These are phyloP conservation scores for Fusarium miscanthi DNA, from an alignment of 2,329 filamentous ascomycete species.

Conservation along the genomic window DNA sequence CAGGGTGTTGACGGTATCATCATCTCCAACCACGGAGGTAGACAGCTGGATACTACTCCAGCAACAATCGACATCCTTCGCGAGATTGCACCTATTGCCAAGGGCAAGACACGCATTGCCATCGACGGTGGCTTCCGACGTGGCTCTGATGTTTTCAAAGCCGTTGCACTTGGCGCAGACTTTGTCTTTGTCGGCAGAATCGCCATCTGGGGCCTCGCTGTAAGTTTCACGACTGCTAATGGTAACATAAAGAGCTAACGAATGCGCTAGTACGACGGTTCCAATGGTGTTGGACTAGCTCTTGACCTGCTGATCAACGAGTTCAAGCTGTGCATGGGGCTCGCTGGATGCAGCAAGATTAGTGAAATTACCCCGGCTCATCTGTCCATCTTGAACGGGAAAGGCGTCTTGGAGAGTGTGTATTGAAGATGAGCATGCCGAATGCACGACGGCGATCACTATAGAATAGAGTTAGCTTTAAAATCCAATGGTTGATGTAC, in stretches of 20 bases:
- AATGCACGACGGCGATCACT: accelerated
- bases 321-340: background rate
- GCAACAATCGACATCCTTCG: background rate
- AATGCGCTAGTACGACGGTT: background rate
- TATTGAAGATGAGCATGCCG: background rate
- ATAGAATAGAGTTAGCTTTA: accelerated
- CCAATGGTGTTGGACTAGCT: background rate
- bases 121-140: background rate
- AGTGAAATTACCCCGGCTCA: background rate
- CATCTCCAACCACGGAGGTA: constrained; percentile 1
- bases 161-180: background rate
- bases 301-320: background rate
- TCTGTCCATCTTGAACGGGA: background rate
- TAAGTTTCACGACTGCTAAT: accelerated
- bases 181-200: constrained; percentile 1
- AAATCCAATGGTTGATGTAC: accelerated
- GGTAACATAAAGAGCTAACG: background rate
- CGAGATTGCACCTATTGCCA: background rate
- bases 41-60: background rate
- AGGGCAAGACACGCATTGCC: background rate
- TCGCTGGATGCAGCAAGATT: background rate
- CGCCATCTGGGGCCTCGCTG: background rate
- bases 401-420: background rate
- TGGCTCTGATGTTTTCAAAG: constrained; percentile 3
- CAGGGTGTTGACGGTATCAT: background rate